Conservation (phyloP, 2,329 filamentous ascomycete species). For the Hirsutella minnesotensis region DNA sequence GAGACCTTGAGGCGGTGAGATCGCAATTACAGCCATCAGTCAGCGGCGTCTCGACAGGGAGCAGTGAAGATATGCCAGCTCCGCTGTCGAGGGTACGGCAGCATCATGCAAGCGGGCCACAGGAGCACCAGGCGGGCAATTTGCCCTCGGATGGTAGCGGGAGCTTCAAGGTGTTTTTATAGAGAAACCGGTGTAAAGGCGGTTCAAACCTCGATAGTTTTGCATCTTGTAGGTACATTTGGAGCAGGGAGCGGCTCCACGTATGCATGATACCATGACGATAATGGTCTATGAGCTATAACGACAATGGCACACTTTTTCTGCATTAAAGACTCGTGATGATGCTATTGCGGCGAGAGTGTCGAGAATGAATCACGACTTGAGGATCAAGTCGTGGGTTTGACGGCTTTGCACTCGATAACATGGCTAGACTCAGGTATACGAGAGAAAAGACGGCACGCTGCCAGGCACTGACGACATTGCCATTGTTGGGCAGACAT, state of each 20-base stretch:
- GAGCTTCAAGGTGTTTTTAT: conserved; percentile 16
- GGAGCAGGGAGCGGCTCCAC: background rate
- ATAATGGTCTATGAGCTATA: too few relatives aligned
- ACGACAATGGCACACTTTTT: too few relatives aligned
- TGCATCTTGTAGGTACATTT: background rate
- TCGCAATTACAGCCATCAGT: background rate
- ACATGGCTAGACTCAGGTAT: too few relatives aligned
- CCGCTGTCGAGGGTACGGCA: conserved; percentile 7
- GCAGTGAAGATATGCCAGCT: background rate
- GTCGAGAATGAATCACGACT: too few relatives aligned
- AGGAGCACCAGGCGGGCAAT: conserved; percentile 8
- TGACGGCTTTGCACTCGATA: too few relatives aligned
- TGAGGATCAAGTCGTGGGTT: too few relatives aligned
- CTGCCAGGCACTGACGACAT: too few relatives aligned
- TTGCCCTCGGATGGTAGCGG: conserved; percentile 12
- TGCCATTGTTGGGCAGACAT: too few relatives aligned
- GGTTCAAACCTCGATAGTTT: background rate
- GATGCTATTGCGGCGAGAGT: too few relatives aligned
- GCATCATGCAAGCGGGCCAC: background rate
- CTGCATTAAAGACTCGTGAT: too few relatives aligned
- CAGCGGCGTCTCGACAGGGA: background rate
- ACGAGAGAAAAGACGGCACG: too few relatives aligned
- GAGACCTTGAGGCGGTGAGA: background rate
- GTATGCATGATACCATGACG: too few relatives aligned
- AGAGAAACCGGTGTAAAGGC: background rate